Base-by-base conservation (phyloP, 2,329 filamentous ascomycete species). In the Fusarium austroafricanum region DNA sequence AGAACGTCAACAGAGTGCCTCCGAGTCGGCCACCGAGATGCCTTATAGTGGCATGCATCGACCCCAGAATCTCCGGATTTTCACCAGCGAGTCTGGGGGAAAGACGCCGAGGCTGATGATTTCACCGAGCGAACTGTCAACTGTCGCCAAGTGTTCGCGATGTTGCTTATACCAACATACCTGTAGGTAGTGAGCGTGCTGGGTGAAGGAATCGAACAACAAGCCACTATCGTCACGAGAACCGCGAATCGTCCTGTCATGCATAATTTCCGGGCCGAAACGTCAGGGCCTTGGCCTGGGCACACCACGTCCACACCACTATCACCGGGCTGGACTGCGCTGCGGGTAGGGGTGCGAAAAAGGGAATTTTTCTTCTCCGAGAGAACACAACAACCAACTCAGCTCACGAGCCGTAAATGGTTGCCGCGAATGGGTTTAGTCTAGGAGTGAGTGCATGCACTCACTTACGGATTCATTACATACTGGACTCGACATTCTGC, bases 211-310 rank as follows among this genome's bases (percentile, higher is more conserved):
- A 33, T 17, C 17, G 15, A 21, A 38, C 10, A 20, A 20, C 28
- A 58, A 65, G 54, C 44, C 55, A 51, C 58, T 62, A 62, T 63
- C 58, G 68, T 73, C 71, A 73, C 71, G 67, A 65, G 58, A 44
- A 55, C 45, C 51, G 60, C 56, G 46, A 60, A 56, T 70, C 65
- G 64, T 55, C 55, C 55, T 65, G 68, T 61, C 71, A 73, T 71
- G 71, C 71, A 73, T 67, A 52, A 61, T 64, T 56, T 62, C 71
- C 71, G 71, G 67, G 52, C 71, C 71, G 71, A 73, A 72, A 73
- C 71, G 71, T 67, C 70, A 71, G 56, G 68, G 60, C 43, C 33
- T 38, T 47, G 38, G 28, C 38, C 39, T 38, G 59, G 39, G 39
- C 55, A 49, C 43, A 47, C 37, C 35, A 57, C 58, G 40, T 26